phyloP scores from a whole-genome alignment of 2,329 filamentous ascomycete species.

The Alternaria infectoria region DNA sequence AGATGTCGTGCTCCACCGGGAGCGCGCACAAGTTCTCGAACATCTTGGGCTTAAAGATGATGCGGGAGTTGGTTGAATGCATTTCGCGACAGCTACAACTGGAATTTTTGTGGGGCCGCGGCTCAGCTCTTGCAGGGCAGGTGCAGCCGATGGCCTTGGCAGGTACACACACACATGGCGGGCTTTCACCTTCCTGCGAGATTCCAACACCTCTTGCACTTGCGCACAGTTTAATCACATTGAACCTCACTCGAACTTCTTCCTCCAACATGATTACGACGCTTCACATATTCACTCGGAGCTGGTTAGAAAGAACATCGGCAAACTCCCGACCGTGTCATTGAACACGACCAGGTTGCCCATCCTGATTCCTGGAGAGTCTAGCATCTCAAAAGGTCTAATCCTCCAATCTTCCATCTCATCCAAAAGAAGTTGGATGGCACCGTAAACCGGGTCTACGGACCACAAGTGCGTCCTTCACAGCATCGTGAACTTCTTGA shows the following conservation, averaged over 20 bases:
- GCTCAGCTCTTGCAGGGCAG: constrained; percentile 8
- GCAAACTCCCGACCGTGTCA: too few species aligned
- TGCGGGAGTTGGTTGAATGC: constrained; percentile 3
- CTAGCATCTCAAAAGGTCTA: too few species aligned
- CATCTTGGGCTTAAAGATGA: constrained; percentile 58
- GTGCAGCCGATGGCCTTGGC: constrained; percentile 24
- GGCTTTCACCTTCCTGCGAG: not conserved
- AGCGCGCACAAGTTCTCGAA: constrained; percentile 92
- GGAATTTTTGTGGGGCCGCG: constrained; percentile 33
- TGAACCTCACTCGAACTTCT: too few species aligned
- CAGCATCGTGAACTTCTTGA: not conserved
- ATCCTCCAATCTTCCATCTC: too few species aligned
- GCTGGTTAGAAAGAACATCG: too few species aligned
- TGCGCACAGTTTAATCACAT: too few species aligned
- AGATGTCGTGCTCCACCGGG: constrained; percentile 84
- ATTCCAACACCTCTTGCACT: not conserved
- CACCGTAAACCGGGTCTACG: not conserved
- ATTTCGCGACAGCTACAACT: constrained; percentile 18
- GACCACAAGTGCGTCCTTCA: not conserved
- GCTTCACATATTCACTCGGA: too few species aligned
- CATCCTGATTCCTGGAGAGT: too few species aligned
- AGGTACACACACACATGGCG: constrained; percentile 4
- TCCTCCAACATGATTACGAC: too few species aligned
- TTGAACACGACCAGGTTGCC: too few species aligned
- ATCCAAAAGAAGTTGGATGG: not conserved